Base-by-base conservation (phyloP, 371 early-diverging fungal species). In the Haplosporangium sp. region DNA sequence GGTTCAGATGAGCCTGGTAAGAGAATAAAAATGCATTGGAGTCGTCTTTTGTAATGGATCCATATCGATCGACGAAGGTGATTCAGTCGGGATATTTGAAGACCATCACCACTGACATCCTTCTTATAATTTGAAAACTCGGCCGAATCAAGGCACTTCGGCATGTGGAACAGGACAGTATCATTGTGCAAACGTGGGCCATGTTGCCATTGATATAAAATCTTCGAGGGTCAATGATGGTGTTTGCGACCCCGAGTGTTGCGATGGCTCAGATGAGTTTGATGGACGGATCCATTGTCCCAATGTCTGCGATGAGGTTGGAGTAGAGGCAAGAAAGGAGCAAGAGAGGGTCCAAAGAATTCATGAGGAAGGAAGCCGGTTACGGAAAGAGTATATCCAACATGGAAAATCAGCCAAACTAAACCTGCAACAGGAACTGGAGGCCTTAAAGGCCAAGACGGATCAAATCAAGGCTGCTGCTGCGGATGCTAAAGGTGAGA, bases 1-100 rank as follows among this genome's bases (percentile, higher is more conserved):
- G 97, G 97, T 5, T 94, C 94, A 16, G 98, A 98, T 81, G 98
- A 98, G 70, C 97, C 97, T 56, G 98, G 97, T 88, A 83, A 37
- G 57, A n/a, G 73, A 60, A 2, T 6, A 45, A 29, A 29, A 29
- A 29, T 29, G 29, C 1, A 29, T 4, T 29, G 29, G 29, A 29
- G 29, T 29, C 4, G 4, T 29, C 29, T 29, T 29, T 29, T 29
- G 29, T 29, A 29, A 29, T 29, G 29, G 29, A 4, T 29, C 29
- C 29, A 4, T 4, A 29, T 29, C 29, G 29, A 29, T 29, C 4
- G 29, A 29, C 29, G 29, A 29, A 2, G 29, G 4, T 29, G 29
- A 29, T 29, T 29, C 29, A 29, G 29, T 18, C 29, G 11, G 20
- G 16, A 1, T 29, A 29, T 4, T 29, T 29, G 29, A 29, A 29